Evolutionary conservation across 208 protist genomes (phyloP), one percentile per base, ranked within the genome.

Genomic region (Crithidia brevicula): DNA sequence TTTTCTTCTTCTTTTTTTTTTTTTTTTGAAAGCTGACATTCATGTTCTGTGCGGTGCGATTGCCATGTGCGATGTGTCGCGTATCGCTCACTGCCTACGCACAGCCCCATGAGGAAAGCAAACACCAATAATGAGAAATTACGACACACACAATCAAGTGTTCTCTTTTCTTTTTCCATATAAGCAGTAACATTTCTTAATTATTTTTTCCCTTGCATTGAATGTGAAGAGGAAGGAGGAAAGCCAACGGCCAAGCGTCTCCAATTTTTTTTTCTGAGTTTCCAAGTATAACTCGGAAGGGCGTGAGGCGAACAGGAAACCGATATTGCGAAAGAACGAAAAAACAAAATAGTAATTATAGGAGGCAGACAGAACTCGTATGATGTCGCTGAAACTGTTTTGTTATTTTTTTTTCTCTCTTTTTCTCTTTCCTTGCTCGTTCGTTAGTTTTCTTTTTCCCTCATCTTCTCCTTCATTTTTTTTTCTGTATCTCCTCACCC

Each of bases 211-310:
- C 31, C 8, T 47, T 15, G 18, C 28, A 22, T 20, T 18, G 7
- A 22, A 36, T 54, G 15, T 3, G 13, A 20, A 6, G 20, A 54
- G 20, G 1, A 36, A 4, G 9, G 31, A 52, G 18, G 4, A 52
- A 52, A 52, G 10, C 4, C 8, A 52, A 60, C 5, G 6, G 3
- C n/a, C n/a, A n/a, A n/a, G n/a, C n/a, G n/a, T n/a, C n/a, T n/a
- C n/a, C 20, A 47, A 50, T 38, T 30, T 62, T 20, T 51, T 63
- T 36, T 40, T 63, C 30, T 52, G 57, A 52, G 28, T 63, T 63
- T 63, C 57, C 38, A 63, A 50, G 42, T 36, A 36, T 40, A 63
- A 52, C 57, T 52, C 28, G 30, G 42, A 10, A 63, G 31, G 57
- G n/a, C 42, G 42, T 40, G 38, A 45, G 28, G 28, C 18, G 42